These are phyloP conservation scores for Spergularia bocconei DNA, from an alignment of 148 eudicot species.

Conservation along the genomic window DNA sequence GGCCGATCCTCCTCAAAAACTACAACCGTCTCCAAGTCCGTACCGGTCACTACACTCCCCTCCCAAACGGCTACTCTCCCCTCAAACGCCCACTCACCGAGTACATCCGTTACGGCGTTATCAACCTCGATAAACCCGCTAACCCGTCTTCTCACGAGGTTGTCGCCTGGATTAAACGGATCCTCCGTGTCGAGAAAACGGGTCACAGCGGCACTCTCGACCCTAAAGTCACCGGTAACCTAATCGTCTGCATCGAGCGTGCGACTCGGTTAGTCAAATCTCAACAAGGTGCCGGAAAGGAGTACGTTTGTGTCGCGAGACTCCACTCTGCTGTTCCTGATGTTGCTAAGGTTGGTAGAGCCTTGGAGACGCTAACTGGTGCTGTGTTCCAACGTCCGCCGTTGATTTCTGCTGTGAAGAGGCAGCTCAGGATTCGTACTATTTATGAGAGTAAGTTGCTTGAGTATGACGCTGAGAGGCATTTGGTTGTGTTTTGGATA, in stretches of 20 bases:
- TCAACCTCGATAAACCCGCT: conserved; percentile 87
- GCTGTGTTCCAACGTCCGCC: conserved; percentile 94
- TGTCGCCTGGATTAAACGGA: conserved; percentile 94
- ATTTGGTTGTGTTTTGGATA: conserved; percentile 94
- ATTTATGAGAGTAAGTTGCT: conserved; percentile 82
- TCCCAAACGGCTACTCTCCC: conserved; percentile 77
- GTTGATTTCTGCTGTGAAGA: conserved; percentile 79
- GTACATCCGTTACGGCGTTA: conserved; percentile 73
- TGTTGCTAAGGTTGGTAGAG: conserved; percentile 72
- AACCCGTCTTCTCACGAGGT: conserved; percentile 93
- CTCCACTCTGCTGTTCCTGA: conserved; percentile 74
- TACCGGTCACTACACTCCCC: conserved; percentile 88
- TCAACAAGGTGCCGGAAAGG: conserved; percentile 94
- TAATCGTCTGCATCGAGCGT: conserved; percentile 83
- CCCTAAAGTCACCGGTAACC: conserved; percentile 89
- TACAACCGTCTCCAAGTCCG: conserved; percentile 73
- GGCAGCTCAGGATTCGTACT: conserved; percentile 86
- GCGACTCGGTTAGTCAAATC: conserved; percentile 90
- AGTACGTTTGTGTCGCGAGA: conserved; percentile 89
- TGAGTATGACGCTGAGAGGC: conserved; percentile 66
- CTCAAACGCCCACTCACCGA: conserved; percentile 68
- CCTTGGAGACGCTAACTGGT: conserved; percentile 70
- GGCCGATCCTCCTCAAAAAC: conserved; percentile 91
- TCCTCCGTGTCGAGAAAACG: conserved; percentile 76
- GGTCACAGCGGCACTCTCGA: conserved; percentile 91